A percentile compares a stretch with the other conserved stretches of the same genome.
Conservation (phyloP, 192 early-diverging fungal species). For the Allomyces arbusculus region DNA sequence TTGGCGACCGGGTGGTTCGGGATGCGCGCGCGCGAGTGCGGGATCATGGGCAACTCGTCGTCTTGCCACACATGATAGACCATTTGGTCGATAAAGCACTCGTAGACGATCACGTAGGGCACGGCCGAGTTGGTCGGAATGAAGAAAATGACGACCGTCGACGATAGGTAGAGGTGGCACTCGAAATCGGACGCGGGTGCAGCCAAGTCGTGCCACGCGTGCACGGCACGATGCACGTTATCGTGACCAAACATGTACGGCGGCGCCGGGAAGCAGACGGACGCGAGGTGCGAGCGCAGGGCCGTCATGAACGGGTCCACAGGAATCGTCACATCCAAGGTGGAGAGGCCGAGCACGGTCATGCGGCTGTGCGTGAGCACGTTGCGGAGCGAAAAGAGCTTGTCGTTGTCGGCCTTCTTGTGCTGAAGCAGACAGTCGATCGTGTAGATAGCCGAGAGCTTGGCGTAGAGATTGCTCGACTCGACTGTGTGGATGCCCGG, state of each 20-base stretch:
- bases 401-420: neutral
- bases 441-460: neutral
- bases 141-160: neutral
- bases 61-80: neutral
- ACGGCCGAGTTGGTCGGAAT: neutral
- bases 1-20: no score
- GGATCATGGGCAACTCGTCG: neutral
- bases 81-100: neutral
- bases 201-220: neutral
- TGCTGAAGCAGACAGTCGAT: neutral
- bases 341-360: neutral
- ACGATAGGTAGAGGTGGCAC: neutral
- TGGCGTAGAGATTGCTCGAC: neutral
- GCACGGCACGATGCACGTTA: neutral
- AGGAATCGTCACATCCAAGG: neutral
- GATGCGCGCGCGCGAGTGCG: neutral
- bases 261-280: neutral
- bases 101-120: neutral
- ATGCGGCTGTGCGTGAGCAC: neutral
- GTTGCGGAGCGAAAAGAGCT: neutral
- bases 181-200: neutral
- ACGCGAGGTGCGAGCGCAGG: neutral
- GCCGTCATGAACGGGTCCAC: neutral
- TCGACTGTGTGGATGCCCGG: neutral
- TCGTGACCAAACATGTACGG: neutral